Base-by-base conservation (phyloP, 306 rosid species). In the Betula pendula region DNA sequence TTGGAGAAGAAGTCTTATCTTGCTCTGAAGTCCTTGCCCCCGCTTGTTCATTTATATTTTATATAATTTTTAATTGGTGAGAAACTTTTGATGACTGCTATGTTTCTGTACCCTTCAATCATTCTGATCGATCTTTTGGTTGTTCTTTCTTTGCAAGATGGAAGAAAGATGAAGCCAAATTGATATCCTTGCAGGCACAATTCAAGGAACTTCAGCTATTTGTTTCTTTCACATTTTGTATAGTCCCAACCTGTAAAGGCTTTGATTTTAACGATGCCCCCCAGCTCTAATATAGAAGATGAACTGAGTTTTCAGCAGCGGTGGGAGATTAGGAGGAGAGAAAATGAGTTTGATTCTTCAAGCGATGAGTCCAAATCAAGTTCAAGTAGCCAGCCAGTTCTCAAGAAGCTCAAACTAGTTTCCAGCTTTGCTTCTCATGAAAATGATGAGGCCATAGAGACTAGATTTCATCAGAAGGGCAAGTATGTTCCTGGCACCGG, bases 271-370 rank as follows among this genome's bases (percentile, higher is more conserved):
- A 42, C 40, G 7, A 49, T 68, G 79, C 62, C 66, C 22, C 74
- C 40, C 20, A 20, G 45, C 75, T 68, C 71, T 20, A 60, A 43
- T 52, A 78, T 73, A 70, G 71, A 38, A 27, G 55, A 51, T 27
- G 82, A 60, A 43, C 12, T 2, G 51, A 33, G 55, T 22, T 55
- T 69, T 69, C 59, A 45, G 68, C 68, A 77, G 73, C 70, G 43
- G 73, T 78, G 76, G 80, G 76, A 82, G 74, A 69, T 82, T 52
- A 77, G 82, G 68, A 81, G 72, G 80, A 70, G 58, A 60, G 77
- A 74, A 25, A 74, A 31, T 8, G 77, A 49, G 9, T n/a, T 9
- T 50, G 76, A 68, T 42, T 68, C 76, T 68, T 50, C 79, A 50
- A n/a, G 69, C 55, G 67, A 78, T 3, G 70, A 68, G 22, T 78